A percentile compares a stretch with the other conserved stretches of the same genome.
These are phyloP conservation scores for Periconia macrospinosa DNA, from an alignment of 2,329 filamentous ascomycete species.

Conservation along the genomic window DNA sequence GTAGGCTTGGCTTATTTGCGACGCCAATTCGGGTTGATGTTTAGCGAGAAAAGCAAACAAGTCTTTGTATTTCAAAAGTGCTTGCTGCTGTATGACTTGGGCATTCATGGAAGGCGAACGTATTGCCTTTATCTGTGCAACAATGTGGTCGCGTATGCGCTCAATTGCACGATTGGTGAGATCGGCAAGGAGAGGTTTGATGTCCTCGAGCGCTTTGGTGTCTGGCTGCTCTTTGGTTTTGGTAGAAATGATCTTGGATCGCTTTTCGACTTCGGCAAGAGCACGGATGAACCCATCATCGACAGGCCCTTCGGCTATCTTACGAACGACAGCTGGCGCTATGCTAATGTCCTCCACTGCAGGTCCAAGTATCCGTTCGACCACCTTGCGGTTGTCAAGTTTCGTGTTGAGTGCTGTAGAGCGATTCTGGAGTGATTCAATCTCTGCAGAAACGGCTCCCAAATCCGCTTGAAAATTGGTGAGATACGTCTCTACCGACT, in stretches of 20 bases:
- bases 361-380: constrained; percentile 84
- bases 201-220: constrained; percentile 78
- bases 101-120: constrained; percentile 96
- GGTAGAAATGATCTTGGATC: constrained; percentile 71
- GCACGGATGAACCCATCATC: constrained; percentile 88
- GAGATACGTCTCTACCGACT: constrained; percentile 89
- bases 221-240: constrained; percentile 60
- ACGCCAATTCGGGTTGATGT: constrained; percentile 79
- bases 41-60: constrained; percentile 82
- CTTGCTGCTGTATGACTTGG: constrained; percentile 93
- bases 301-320: constrained; percentile 84
- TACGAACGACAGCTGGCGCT: constrained; percentile 78
- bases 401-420: constrained; percentile 82
- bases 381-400: constrained; percentile 83
- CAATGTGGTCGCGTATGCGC: constrained; percentile 90
- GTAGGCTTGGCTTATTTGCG: constrained; percentile 90
- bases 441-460: constrained; percentile 88
- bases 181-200: constrained; percentile 82
- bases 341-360: constrained; percentile 91
- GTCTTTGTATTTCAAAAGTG: constrained; percentile 85
- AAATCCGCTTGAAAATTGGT: constrained; percentile 93
- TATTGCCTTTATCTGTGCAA: constrained; percentile 90
- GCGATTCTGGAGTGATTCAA: constrained; percentile 86
- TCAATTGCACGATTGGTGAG: constrained; percentile 88
- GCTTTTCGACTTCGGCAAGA: constrained; percentile 80